phyloP scores from a whole-genome alignment of 106 monocot species.

The Dioscorea alata region DNA sequence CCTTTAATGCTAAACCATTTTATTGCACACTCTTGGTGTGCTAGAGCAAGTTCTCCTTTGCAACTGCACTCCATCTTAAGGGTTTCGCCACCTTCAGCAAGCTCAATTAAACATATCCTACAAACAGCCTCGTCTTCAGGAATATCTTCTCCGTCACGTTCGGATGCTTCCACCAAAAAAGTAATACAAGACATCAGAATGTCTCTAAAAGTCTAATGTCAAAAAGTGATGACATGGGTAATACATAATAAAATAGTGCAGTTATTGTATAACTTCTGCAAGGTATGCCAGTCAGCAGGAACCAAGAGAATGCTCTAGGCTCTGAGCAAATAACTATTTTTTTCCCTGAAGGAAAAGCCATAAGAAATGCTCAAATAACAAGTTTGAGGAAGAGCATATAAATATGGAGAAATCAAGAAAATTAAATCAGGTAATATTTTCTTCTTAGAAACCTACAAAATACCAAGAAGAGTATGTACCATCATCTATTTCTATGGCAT shows the following conservation, averaged over 20 bases:
- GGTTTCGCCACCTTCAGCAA: conserved; percentile 86
- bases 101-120: conserved; percentile 90
- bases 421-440: background rate
- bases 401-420: background rate
- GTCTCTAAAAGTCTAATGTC: too few relatives aligned
- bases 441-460: background rate
- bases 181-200: too few relatives aligned
- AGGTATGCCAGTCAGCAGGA: too few relatives aligned
- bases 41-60: conserved; percentile 97
- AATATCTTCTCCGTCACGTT: conserved; percentile 82
- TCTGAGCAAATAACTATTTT: too few relatives aligned
- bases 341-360: too few relatives aligned
- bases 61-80: conserved; percentile 97
- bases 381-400: background rate
- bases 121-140: conserved; percentile 96
- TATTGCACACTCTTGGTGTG: conserved; percentile 92
- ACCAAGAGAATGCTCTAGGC: too few relatives aligned
- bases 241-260: too few relatives aligned
- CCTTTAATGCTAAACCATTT: conserved; percentile 99
- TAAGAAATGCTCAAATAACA: background rate
- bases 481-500: conserved; percentile 31
- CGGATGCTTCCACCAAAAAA: conserved; percentile 22
- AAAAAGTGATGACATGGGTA: too few relatives aligned
- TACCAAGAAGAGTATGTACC: conserved; percentile 30
- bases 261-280: too few relatives aligned